Base-by-base conservation (phyloP, 257 asterid genomes). In the Henckelia pumila region DNA sequence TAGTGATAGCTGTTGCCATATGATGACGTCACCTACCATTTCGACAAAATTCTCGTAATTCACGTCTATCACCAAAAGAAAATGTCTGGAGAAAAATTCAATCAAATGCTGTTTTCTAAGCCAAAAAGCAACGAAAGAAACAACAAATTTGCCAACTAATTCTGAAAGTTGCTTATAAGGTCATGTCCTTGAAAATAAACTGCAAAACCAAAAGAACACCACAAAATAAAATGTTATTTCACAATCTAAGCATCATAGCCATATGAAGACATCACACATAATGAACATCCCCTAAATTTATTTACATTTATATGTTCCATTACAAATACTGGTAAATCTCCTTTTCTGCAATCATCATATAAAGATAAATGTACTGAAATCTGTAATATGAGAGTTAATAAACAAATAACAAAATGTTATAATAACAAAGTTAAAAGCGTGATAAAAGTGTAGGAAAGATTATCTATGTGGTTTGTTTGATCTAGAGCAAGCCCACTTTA, bases 1-100 rank as follows among this genome's bases (percentile, higher is more conserved):
- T 85, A 72, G 78, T 93, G 98, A 78, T 88, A 88, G 80, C 78
- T 90, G 80, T 84, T 85, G 60, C 96, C 98, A 75, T 81, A 69
- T 22, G 94, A 66, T 9, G 98, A 93, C 52, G 97, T 88, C 71
- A 93, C 98, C 98, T 92, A 72, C 37, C 53, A 6, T 25, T 73
- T 3, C 59, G 50, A 5, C 72, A 66, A 73, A 14, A 71, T 23
- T 65, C 30, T 55, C 11, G 71, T 29, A 6, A 25, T 28, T 20
- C 30, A 2, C 24, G 26, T 10, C 53, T 16, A 5, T 16, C 53
- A 47, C 8, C 8, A 1, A 16, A 47, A 47, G 20, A 1, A 47
- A 40, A 40, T 13, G 17, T 13, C 50, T 40, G 1, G n/a, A 13
- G 50, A 6, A 40, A 40, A 47, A 14, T 4, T 47, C 53, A 4